Evolutionary conservation across 768 basidiomycete species (phyloP).

Genomic region (Termitomyces heimii): DNA sequence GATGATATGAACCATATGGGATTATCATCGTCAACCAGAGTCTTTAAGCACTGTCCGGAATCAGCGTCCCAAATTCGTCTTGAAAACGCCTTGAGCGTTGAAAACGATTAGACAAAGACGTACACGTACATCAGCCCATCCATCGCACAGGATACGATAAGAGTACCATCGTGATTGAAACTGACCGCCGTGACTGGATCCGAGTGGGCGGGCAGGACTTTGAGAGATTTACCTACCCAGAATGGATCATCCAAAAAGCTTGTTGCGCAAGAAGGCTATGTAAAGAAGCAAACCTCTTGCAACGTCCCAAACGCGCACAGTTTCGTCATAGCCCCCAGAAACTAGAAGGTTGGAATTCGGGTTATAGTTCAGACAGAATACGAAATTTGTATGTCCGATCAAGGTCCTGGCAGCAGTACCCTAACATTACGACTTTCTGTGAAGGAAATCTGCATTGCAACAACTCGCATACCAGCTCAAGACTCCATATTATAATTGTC

Average conservation of each 20-base stretch:
- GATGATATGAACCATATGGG: constrained; percentile 66
- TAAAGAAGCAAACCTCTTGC: constrained; percentile 55
- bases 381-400: constrained; percentile 86
- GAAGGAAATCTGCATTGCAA: constrained; percentile 7
- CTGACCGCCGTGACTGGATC: constrained; percentile 94
- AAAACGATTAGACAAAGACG: constrained; percentile 7
- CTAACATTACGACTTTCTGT: constrained; percentile 25
- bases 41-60: constrained; percentile 97
- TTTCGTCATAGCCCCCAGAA: constrained; percentile 94
- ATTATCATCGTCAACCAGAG: constrained; percentile 93
- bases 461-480: constrained; percentile 47
- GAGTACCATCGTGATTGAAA: constrained; percentile 92
- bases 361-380: constrained; percentile 91
- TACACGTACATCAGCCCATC: constrained; percentile 91
- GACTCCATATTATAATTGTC: constrained; percentile 79
- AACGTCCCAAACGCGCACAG: constrained; percentile 95
- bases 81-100: constrained; percentile 3
- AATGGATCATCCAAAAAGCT: not conserved
- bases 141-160: constrained; percentile 93
- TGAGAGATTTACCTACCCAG: constrained; percentile 67
- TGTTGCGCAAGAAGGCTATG: not conserved
- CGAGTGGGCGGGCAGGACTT: constrained; percentile 90
- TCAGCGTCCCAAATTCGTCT: constrained; percentile 98
- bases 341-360: constrained; percentile 87
- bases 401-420: constrained; percentile 59